Conservation (phyloP, 495 filamentous ascomycete genomes). For the Trichoderma asperelloides region DNA sequence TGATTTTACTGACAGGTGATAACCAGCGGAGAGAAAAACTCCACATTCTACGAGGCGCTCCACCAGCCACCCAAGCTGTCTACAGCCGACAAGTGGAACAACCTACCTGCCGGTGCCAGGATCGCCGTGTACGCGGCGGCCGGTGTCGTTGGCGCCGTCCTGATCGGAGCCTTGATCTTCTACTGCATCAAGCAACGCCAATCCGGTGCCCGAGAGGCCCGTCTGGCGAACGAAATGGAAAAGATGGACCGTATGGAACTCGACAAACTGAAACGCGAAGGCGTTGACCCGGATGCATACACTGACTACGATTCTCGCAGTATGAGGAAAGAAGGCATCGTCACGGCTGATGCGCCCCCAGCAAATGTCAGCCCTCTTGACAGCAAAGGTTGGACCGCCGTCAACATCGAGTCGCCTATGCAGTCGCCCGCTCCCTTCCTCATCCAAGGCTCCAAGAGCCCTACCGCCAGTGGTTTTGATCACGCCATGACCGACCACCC, state of each 20-base stretch:
- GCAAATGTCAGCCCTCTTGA: neutral
- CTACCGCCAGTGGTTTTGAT: neutral
- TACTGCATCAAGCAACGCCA: slow-evolving; percentile 26
- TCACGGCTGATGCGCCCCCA: neutral
- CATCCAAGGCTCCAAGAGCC: no score
- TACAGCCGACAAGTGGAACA: slow-evolving; percentile 47
- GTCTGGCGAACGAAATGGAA: slow-evolving; percentile 43
- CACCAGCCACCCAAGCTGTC: slow-evolving; percentile 34
- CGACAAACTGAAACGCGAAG: slow-evolving; percentile 41
- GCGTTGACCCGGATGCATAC: slow-evolving; percentile 37
- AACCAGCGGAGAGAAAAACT: slow-evolving; percentile 46
- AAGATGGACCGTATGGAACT: slow-evolving; percentile 56
- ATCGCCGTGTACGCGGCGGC: slow-evolving; percentile 53
- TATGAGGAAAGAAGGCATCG: slow-evolving; percentile 6
- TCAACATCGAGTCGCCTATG: slow-evolving; percentile 1
- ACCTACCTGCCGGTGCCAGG: slow-evolving; percentile 44
- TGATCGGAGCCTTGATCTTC: slow-evolving; percentile 35
- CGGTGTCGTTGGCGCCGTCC: slow-evolving; percentile 38
- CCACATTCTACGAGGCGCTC: slow-evolving; percentile 41
- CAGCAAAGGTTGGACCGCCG: slow-evolving; percentile 1
- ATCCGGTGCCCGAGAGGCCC: slow-evolving; percentile 54
- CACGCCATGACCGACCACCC: neutral
- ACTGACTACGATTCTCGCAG: slow-evolving; percentile 21
- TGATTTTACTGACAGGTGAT: slow-evolving; percentile 12
- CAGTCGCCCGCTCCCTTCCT: slow-evolving; percentile 4